Evolutionary conservation across 345 rosid species (phyloP).

Genomic region (Carallia pectinifolia): DNA sequence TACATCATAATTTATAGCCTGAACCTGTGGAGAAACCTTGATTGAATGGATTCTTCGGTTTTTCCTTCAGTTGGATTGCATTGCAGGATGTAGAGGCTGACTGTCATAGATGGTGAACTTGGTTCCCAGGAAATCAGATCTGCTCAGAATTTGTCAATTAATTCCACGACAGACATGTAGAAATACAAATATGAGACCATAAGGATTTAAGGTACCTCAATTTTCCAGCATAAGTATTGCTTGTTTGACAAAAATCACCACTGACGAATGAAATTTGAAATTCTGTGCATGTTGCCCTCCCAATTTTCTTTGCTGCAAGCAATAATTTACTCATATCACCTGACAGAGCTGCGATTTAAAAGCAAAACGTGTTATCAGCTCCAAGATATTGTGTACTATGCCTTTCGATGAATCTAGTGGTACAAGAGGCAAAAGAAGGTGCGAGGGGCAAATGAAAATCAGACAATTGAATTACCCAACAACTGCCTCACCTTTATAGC

Average conservation of each 20-base stretch:
- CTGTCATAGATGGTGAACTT: constrained; percentile 72
- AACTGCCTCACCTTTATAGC: too few species aligned
- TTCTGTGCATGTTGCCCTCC: constrained; percentile 63
- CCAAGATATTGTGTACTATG: not conserved
- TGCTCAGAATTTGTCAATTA: constrained; percentile 31
- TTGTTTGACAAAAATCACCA: constrained; percentile 61
- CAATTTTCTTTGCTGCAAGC: constrained; percentile 77
- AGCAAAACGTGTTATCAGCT: constrained; percentile 6
- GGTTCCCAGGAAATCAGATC: constrained; percentile 93
- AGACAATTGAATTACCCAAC: not conserved
- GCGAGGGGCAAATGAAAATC: not conserved
- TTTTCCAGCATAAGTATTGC: constrained; percentile 63
- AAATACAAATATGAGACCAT: constrained; percentile 2
- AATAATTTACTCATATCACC: constrained; percentile 74
- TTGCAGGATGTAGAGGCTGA: constrained; percentile 47
- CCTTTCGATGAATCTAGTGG: not conserved
- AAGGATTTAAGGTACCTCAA: constrained; percentile 46
- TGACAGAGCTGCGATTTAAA: constrained; percentile 50
- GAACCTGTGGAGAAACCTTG: constrained; percentile 44
- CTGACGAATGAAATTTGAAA: constrained; percentile 69
- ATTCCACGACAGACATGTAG: constrained; percentile 9
- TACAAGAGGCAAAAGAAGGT: not conserved
- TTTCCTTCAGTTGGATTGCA: constrained; percentile 28
- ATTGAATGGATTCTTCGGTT: constrained; percentile 35
- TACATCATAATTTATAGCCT: constrained; percentile 39